phyloP scores from a whole-genome alignment of 257 asterid species.

The Capsicum chinense region DNA sequence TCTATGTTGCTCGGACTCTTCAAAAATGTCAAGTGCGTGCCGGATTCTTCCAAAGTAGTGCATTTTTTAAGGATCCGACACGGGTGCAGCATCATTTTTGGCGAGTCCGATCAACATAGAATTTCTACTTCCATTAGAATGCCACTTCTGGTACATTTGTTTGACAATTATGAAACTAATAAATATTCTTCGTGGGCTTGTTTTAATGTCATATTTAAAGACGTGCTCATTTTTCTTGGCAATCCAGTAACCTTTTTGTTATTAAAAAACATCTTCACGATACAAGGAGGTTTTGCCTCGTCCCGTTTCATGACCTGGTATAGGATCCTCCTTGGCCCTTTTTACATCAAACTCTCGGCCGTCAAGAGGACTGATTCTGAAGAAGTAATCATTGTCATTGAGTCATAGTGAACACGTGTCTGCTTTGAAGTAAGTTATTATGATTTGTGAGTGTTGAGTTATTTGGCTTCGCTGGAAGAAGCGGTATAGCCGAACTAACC shows the following conservation, averaged over 20 bases:
- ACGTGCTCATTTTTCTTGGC: slow-evolving; percentile 7
- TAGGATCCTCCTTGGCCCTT: no score
- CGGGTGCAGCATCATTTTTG: no score
- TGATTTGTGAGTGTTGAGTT: not conserved
- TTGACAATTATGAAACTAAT: slow-evolving; percentile 7
- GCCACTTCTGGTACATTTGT: not conserved
- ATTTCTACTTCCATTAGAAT: not conserved
- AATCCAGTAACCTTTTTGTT: not conserved
- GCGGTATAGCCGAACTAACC: not conserved
- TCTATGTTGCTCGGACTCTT: no score
- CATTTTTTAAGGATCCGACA: no score
- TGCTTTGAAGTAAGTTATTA: not conserved
- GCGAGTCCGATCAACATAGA: no score
- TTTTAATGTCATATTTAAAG: slow-evolving; percentile 6
- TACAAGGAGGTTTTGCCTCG: not conserved
- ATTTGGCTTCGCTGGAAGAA: not conserved
- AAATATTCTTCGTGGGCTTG: slow-evolving; percentile 13
- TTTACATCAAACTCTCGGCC: no score
- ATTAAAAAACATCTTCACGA: slow-evolving; percentile 3
- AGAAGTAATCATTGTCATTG: not conserved
- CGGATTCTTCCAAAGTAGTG: no score
- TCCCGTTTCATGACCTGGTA: not conserved
- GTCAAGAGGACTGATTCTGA: not conserved
- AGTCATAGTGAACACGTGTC: not conserved
- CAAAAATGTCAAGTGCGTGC: no score